A percentile compares a stretch with the other conserved stretches of the same genome.
Conservation (phyloP, 805 yeast species). For the Monosporozyma siamensis region DNA sequence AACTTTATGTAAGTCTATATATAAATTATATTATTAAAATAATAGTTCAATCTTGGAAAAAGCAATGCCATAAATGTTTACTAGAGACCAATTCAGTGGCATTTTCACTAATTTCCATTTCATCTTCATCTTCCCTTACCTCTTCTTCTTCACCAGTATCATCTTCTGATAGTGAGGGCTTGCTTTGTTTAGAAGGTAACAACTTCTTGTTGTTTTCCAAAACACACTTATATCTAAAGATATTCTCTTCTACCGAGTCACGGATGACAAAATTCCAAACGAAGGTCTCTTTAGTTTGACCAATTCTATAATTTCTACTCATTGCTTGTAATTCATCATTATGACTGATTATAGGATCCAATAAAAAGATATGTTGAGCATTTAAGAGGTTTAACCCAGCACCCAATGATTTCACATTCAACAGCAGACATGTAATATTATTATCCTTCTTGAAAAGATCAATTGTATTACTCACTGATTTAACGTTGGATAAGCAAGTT, state of each 20-base stretch:
- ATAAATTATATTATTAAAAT: no score
- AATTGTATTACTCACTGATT: constrained; percentile 18
- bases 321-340: constrained; percentile 87
- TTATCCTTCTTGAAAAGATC: constrained; percentile 52
- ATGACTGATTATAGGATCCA: constrained; percentile 87
- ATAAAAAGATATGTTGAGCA: constrained; percentile 83
- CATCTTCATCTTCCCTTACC: constrained; percentile 14
- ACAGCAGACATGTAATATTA: constrained; percentile 67
- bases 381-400: constrained; percentile 86
- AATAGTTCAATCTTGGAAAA: constrained; percentile 16
- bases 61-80: constrained; percentile 27
- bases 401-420: constrained; percentile 80
- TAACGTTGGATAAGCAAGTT: constrained; percentile 39
- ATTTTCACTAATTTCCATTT: constrained; percentile 21
- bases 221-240: constrained; percentile 36
- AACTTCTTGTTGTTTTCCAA: constrained; percentile 17
- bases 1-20: no score
- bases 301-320: constrained; percentile 85
- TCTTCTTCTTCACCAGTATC: constrained; percentile 3
- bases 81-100: constrained; percentile 23
- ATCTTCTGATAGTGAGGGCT: no score
- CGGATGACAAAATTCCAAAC: constrained; percentile 88
- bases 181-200: neutral
- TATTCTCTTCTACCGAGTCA: constrained; percentile 82
- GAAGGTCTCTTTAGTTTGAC: constrained; percentile 70